phyloP scores from a whole-genome alignment of 169 alveolate species.

The Plasmodium blacklocki region DNA sequence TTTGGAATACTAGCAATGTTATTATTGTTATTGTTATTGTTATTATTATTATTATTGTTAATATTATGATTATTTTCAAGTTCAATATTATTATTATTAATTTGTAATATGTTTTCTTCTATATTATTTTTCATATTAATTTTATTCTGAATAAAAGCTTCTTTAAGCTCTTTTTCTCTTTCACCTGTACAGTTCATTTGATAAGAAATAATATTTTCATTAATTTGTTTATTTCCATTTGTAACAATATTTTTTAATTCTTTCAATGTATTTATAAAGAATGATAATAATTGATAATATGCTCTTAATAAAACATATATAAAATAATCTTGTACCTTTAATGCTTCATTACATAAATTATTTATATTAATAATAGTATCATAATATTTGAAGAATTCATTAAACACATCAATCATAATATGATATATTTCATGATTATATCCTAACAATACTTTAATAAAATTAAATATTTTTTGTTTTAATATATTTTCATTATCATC shows the following conservation, averaged over 20 bases:
- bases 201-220: constrained; percentile 20
- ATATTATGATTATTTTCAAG: neutral
- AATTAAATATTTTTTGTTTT: constrained; percentile 7
- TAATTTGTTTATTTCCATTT: constrained; percentile 10
- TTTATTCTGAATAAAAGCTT: constrained; percentile 16
- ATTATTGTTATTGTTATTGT: neutral
- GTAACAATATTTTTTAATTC: constrained; percentile 24
- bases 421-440: constrained; percentile 41
- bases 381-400: constrained; percentile 34
- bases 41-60: neutral
- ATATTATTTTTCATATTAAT: neutral
- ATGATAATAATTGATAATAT: constrained; percentile 21
- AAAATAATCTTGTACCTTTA: constrained; percentile 46
- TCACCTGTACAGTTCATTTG: neutral
- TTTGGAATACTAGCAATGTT: neutral
- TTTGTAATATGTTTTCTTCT: neutral
- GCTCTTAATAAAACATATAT: constrained; percentile 11
- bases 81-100: neutral
- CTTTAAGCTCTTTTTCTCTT: neutral
- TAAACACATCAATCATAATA: constrained; percentile 20
- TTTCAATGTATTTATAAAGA: constrained; percentile 20
- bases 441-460: constrained; percentile 1
- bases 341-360: constrained; percentile 21
- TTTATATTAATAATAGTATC: neutral
- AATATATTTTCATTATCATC: neutral